Conservation (phyloP, 768 basidiomycete species). For the Tricholoma saponaceum region DNA sequence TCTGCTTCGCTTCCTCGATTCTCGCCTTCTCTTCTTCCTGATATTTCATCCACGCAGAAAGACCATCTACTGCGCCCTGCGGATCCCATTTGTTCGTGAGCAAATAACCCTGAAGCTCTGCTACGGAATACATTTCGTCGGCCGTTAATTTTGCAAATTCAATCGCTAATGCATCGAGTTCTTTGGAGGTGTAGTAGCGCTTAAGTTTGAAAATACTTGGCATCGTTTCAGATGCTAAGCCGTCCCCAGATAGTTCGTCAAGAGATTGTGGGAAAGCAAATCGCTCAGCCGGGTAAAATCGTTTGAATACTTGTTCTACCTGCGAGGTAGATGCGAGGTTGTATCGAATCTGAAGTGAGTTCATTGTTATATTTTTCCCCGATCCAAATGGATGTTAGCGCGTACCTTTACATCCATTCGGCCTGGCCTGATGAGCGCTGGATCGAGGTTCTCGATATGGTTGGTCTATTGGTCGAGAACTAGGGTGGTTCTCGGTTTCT, state of each 20-base stretch:
- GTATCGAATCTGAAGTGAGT: slow-evolving; percentile 32
- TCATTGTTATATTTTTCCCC: neutral
- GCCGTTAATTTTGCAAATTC: slow-evolving; percentile 41
- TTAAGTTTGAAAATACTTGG: neutral
- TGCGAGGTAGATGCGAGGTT: slow-evolving; percentile 43
- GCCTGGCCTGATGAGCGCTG: slow-evolving; percentile 53
- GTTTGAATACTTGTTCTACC: slow-evolving; percentile 41
- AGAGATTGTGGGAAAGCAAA: neutral
- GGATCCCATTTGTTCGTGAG: slow-evolving; percentile 40
- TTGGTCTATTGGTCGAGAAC: slow-evolving; percentile 36
- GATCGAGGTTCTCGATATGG: slow-evolving; percentile 48
- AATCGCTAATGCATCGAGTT: neutral
- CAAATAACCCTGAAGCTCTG: slow-evolving; percentile 59
- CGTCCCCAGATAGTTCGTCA: neutral
- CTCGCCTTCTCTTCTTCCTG: neutral
- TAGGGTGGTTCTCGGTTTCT: neutral
- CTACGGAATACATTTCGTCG: slow-evolving; percentile 47
- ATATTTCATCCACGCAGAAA: neutral
- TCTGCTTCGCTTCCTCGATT: neutral
- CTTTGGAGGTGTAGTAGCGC: neutral
- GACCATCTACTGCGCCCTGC: slow-evolving; percentile 21
- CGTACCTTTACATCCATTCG: slow-evolving; percentile 46
- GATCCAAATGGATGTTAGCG: too few species aligned
- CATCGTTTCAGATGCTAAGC: slow-evolving; percentile 9
- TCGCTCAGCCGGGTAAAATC: slow-evolving; percentile 34